Conservation (phyloP, 306 rosid species). For the Vachellia pachyceras region DNA sequence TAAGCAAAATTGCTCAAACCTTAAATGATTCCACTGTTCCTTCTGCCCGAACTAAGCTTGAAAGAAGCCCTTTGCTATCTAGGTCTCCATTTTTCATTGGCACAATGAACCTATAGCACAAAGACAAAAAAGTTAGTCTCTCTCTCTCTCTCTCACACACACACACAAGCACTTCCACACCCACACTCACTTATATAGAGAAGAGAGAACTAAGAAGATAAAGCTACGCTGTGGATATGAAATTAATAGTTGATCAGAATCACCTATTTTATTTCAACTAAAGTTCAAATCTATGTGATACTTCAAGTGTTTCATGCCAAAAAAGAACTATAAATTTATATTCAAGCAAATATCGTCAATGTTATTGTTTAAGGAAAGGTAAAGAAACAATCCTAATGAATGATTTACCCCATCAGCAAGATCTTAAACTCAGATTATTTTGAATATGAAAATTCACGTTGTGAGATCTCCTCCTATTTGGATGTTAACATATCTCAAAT, state of each 20-base stretch:
- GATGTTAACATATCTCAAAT: background rate
- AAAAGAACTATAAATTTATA: constrained; percentile 11
- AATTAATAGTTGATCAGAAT: constrained; percentile 10
- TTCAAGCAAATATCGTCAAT: constrained; percentile 10
- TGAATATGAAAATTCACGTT: background rate
- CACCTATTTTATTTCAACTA: background rate
- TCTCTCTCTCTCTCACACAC: background rate
- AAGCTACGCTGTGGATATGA: constrained; percentile 16
- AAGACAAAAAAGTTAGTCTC: constrained; percentile 1
- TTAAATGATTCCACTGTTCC: constrained; percentile 87
- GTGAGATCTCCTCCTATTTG: too few relatives aligned
- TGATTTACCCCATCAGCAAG: background rate
- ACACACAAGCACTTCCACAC: background rate
- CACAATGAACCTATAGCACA: constrained; percentile 69
- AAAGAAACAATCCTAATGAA: background rate
- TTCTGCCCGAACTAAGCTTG: constrained; percentile 66
- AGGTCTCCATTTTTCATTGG: constrained; percentile 91
- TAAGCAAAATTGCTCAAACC: constrained; percentile 54
- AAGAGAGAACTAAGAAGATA: background rate
- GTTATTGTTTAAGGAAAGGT: background rate
- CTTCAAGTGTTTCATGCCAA: background rate
- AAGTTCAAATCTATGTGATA: constrained; percentile 27
- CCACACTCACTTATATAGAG: background rate
- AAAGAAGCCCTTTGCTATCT: constrained; percentile 81
- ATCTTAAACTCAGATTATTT: background rate